Base-by-base conservation (phyloP, 1,284 basidiomycete genomes). In the Leccinum subrobustum region DNA sequence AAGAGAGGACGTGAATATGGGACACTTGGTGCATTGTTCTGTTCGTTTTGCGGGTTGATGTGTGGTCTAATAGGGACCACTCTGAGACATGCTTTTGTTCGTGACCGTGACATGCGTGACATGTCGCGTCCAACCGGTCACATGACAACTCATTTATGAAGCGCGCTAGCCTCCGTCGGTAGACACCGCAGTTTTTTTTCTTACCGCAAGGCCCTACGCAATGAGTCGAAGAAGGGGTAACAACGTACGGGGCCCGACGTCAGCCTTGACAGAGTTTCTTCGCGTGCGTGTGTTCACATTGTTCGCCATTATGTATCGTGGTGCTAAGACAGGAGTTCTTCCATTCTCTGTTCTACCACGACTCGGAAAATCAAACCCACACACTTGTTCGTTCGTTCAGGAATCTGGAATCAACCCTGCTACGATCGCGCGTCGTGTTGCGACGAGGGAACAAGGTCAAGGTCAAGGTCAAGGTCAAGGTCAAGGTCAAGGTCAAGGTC, bases 241-340 rank as follows among this genome's bases (percentile, higher is more conserved):
- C 73, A 89, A 89, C 61, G 88, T 97, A 48, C 84, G 91, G 18
- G 96, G 96, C 0, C 95, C 96, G 0, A 88, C 92, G 0, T 96
- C 93, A 52, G 96, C 96, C 0, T 77, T 98, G 11, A 97, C 96
- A 27, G 93, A 95, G 65, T 98, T 95, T 72, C 81, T 98, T 18
- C 86, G 87, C 67, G 95, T 94, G 64, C 62, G 85, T 79, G 85
- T 79, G 6, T 42, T 18, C 39, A 42, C n/a, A 47, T 20, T 12
- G 18, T 18, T 42, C n/a, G n/a, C 39, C n/a, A 20, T 47, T 11
- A 47, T 12, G 18, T 11, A 6, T 18, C 18, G 8, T n/a, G 6
- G 18, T 47, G 44, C 44, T 20, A 47, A 47, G 44, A 47, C 50
- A 58, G 37, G 31, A 37, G 35, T 16, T 48, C 47, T 18, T 60